Evolutionary conservation across 2,329 filamentous ascomycete genomes (phyloP), one percentile per base, ranked within the genome.

Genomic region (Aspergillus cejpii): DNA sequence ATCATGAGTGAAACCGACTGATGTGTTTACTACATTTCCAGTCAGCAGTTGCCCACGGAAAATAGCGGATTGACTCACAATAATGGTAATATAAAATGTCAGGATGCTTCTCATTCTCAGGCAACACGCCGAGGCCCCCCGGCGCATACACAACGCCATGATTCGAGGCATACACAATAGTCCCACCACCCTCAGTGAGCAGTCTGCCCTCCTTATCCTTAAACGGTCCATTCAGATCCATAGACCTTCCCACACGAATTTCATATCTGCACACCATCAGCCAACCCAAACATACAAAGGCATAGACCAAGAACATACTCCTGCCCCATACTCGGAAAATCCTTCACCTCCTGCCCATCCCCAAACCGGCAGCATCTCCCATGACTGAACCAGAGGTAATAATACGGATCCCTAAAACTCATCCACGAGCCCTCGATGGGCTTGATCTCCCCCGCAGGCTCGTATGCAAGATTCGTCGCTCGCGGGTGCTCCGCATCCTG

Each of bases 31-130:
- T 62, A 21, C 1, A 21, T 15, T 26, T 45, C 28, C 45, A 38
- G 20, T 42, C 28, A 41, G 23, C 20, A 12, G n/a, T 21, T 7
- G 12, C 1, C 7, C 39, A 10, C 20, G 6, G 1, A n/a, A 15
- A 24, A 15, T 6, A 6, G 7, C 2, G 21, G n/a, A 28, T 3
- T n/a, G 14, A 54, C 62, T 39, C 41, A 64, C 62, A 46, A 29
- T 67, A 70, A 51, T 70, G 66, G 49, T 65, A 70, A 28, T 68
- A 70, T 10, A 70, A 49, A 28, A 68, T 54, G 50, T 69, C 67
- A 12, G 54, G 52, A 4, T 39, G 41, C 7, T 49, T 53, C 5
- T 39, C 49, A 36, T 55, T 57, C 14, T 50, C 59, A 5, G 53
- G 28, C 42, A 68, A 37, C 2, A 69, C 54, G 0, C 67, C 66